These are phyloP conservation scores for Aspergillus pseudotamarii DNA, from an alignment of 2,329 filamentous ascomycete genomes.

Conservation along the genomic window DNA sequence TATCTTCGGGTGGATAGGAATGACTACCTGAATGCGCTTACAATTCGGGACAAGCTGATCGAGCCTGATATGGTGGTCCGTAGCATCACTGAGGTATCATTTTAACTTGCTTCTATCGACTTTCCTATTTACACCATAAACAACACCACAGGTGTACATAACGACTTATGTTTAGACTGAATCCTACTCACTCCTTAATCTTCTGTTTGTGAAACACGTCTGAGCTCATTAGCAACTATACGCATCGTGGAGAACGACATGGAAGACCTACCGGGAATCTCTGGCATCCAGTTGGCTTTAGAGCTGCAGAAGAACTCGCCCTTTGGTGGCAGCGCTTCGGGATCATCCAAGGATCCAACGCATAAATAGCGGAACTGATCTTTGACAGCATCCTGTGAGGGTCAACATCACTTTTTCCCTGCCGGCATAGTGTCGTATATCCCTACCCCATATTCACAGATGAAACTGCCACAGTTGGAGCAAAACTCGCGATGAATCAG, in stretches of 20 bases:
- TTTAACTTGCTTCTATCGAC: neutral
- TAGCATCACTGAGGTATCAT: constrained; percentile 17
- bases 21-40: constrained; percentile 41
- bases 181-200: constrained; percentile 42
- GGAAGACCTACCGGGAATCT: constrained; percentile 46
- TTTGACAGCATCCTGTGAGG: constrained; percentile 33
- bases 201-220: constrained; percentile 51
- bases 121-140: neutral
- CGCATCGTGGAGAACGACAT: neutral
- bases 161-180: neutral
- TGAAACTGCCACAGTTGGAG: constrained; percentile 53
- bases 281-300: constrained; percentile 55
- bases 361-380: constrained; percentile 46
- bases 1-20: constrained; percentile 42
- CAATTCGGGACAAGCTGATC: constrained; percentile 30
- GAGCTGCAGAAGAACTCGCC: constrained; percentile 59
- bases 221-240: constrained; percentile 22
- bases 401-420: neutral
- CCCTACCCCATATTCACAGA: constrained; percentile 56
- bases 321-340: constrained; percentile 53
- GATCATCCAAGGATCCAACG: constrained; percentile 55
- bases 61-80: constrained; percentile 31
- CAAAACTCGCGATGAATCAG: constrained; percentile 57
- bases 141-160: neutral
- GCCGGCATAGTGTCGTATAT: neutral